phyloP scores from a whole-genome alignment of 371 early-diverging fungal species.

The Nosema muscidifuracis region DNA sequence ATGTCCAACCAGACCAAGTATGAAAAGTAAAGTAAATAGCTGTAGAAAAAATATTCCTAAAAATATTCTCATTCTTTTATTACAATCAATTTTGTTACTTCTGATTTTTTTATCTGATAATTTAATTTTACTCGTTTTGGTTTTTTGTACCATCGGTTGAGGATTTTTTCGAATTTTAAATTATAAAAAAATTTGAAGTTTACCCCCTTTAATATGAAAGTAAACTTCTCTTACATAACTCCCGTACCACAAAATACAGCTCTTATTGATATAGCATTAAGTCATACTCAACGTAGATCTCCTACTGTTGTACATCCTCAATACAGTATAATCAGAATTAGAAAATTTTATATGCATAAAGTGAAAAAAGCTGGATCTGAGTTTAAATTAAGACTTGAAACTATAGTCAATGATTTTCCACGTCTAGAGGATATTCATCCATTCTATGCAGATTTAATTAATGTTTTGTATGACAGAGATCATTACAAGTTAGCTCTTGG shows the following conservation, averaged over 20 bases:
- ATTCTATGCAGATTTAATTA: slow-evolving; percentile 98
- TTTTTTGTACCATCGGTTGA: no score
- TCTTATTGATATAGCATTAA: slow-evolving; percentile 93
- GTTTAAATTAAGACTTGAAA: slow-evolving; percentile 85
- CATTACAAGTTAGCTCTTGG: slow-evolving; percentile 99
- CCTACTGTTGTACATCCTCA: slow-evolving; percentile 93
- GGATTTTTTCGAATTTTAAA: slow-evolving; percentile 9
- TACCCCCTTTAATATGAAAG: slow-evolving; percentile 18
- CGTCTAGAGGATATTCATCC: slow-evolving; percentile 99
- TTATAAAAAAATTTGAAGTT: slow-evolving; percentile 12
- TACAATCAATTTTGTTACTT: background rate
- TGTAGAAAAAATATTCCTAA: background rate
- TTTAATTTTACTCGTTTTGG: no score
- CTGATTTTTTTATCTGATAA: no score
- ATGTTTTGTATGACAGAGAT: slow-evolving; percentile 98
- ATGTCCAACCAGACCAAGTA: background rate
- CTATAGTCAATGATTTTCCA: slow-evolving; percentile 89
- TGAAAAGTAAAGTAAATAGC: background rate
- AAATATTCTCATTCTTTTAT: background rate
- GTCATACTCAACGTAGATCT: slow-evolving; percentile 96
- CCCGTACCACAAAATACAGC: slow-evolving; percentile 83
- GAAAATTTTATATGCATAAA: slow-evolving; percentile 98
- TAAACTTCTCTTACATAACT: slow-evolving; percentile 80
- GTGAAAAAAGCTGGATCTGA: slow-evolving; percentile 88
- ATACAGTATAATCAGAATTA: slow-evolving; percentile 85